Conservation (phyloP, 495 filamentous ascomycete genomes). For the Penicillium verhagenii region DNA sequence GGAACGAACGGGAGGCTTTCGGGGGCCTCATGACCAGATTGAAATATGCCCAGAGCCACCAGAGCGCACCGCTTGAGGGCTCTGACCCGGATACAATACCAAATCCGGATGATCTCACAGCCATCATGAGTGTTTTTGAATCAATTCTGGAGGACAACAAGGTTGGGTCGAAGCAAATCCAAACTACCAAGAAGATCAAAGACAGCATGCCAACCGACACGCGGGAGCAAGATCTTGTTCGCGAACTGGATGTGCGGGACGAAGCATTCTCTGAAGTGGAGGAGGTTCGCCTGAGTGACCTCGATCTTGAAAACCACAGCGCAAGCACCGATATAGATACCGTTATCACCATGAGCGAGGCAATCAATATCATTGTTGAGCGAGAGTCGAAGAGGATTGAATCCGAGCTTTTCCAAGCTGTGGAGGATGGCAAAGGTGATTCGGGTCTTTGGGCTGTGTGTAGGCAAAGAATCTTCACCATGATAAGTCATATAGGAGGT, state of each 20-base stretch:
- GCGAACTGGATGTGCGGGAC: not conserved
- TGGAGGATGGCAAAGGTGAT: slow-evolving; percentile 55
- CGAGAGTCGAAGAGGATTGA: slow-evolving; percentile 32
- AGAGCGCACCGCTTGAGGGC: slow-evolving; percentile 8
- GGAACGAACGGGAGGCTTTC: slow-evolving; percentile 18
- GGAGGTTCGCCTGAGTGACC: not conserved
- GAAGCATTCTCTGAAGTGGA: not conserved
- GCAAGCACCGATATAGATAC: not conserved
- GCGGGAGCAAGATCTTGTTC: not conserved
- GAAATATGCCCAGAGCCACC: not conserved
- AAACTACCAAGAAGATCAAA: not conserved
- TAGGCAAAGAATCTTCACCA: slow-evolving; percentile 64
- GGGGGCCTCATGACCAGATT: not conserved
- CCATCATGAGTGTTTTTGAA: slow-evolving; percentile 4
- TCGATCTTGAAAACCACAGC: not conserved
- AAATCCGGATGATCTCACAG: not conserved
- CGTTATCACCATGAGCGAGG: slow-evolving; percentile 19
- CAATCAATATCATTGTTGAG: slow-evolving; percentile 27
- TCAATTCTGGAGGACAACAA: not conserved
- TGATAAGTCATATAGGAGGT: slow-evolving; percentile 47
- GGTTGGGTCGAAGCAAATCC: not conserved
- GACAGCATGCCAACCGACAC: not conserved
- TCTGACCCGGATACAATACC: not conserved
- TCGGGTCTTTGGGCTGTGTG: slow-evolving; percentile 70
- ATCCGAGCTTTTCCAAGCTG: slow-evolving; percentile 22